phyloP scores from a whole-genome alignment of 306 rosid genomes.

The Cajanus cajan region DNA sequence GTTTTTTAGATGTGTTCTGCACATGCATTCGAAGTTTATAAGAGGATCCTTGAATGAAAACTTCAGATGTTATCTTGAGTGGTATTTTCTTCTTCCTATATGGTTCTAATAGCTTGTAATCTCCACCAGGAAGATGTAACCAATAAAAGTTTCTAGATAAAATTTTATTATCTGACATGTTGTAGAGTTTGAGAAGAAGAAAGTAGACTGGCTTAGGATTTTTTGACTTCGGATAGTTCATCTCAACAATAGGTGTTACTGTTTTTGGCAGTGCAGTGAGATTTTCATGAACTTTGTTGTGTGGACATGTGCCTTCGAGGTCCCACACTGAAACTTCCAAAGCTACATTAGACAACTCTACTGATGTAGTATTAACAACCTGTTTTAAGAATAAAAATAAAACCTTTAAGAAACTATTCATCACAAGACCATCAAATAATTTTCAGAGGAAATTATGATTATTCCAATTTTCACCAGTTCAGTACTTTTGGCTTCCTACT shows the following conservation, averaged over 20 bases:
- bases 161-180: conserved; percentile 50
- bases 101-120: conserved; percentile 79
- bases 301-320: conserved; percentile 81
- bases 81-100: conserved; percentile 71
- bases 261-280: conserved; percentile 34
- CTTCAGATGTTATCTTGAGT: conserved; percentile 65
- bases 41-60: conserved; percentile 55
- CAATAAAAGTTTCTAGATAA: conserved; percentile 90
- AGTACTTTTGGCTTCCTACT: conserved; percentile 1
- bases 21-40: conserved; percentile 66
- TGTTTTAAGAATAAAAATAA: conserved; percentile 41
- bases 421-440: neutral
- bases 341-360: conserved; percentile 60
- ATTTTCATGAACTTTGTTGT: conserved; percentile 51
- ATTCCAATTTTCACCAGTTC: neutral
- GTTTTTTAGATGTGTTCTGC: conserved; percentile 58
- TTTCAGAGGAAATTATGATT: neutral
- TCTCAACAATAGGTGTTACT: conserved; percentile 58
- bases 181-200: conserved; percentile 84
- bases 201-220: conserved; percentile 80
- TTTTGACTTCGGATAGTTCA: conserved; percentile 75
- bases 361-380: conserved; percentile 86
- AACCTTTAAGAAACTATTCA: conserved; percentile 23
- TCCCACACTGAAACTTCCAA: conserved; percentile 92
- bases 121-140: conserved; percentile 81